A percentile compares a stretch with the other conserved stretches of the same genome.
Conservation (phyloP, 257 asterid genomes). For the Leptodermis oblonga region DNA sequence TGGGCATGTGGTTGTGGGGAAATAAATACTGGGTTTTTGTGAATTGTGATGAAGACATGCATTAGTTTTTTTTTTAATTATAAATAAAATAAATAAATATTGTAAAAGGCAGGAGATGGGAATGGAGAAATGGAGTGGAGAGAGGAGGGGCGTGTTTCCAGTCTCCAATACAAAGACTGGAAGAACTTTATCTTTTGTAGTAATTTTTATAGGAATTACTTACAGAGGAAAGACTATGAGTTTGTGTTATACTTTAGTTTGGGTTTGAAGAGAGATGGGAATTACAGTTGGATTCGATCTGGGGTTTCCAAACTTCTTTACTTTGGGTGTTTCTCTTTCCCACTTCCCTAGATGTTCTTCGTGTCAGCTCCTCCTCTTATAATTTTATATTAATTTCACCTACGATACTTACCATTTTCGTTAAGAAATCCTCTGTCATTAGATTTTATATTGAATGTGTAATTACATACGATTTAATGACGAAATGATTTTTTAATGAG, state of each 20-base stretch:
- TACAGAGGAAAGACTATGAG: not conserved
- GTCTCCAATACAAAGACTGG: conserved; percentile 77
- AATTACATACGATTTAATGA: no score
- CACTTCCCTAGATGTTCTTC: conserved; percentile 86
- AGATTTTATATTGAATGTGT: no score
- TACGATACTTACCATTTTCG: no score
- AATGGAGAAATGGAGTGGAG: conserved; percentile 30
- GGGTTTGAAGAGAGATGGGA: conserved; percentile 53
- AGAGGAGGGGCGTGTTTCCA: conserved; percentile 46
- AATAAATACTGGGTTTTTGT: conserved; percentile 49
- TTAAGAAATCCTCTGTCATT: no score
- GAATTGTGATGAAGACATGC: conserved; percentile 54
- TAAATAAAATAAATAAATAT: not conserved
- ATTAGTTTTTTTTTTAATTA: conserved; percentile 11
- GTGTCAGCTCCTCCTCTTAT: conserved; percentile 36
- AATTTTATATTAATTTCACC: conserved; percentile 1
- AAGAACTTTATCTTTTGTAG: conserved; percentile 45
- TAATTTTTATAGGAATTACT: conserved; percentile 23
- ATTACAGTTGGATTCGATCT: conserved; percentile 47
- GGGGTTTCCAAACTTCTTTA: conserved; percentile 54
- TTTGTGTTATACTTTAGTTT: conserved; percentile 49
- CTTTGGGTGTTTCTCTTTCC: conserved; percentile 68
- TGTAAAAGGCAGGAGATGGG: conserved; percentile 12
- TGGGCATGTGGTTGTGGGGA: conserved; percentile 58
- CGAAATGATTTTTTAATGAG: no score